Evolutionary conservation across 2,329 filamentous ascomycete genomes (phyloP), one percentile per base, ranked within the genome.

Genomic region (Catunica adiposa): DNA sequence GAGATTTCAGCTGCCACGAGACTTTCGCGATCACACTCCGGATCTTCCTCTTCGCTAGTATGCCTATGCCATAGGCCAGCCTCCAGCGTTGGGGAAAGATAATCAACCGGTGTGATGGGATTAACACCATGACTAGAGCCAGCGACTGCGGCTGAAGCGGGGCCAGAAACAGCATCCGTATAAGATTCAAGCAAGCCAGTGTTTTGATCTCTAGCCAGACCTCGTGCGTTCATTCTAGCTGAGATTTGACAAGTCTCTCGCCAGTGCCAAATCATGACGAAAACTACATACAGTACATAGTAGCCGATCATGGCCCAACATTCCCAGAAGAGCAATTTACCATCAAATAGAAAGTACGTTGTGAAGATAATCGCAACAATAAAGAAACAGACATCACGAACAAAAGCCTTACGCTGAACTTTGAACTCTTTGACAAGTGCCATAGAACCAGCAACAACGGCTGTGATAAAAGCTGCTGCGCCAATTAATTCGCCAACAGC

Each of bases 371-470:
- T 84, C 1, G 92, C 86, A 11, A 87, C 74, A 56, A 94, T 84
- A 67, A 98, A 98, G 71, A 96, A 98, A 57, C 81, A 78, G 9
- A 97, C 84, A 64, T 98, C 92, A 61, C 92, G 79, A 22, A 96
- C 78, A 65, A 97, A 98, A 37, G 88, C 92, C 67, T 84, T 86
- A 63, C 82, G 83, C 54, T 87, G 86, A 54, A 98, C 92, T 61
- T 83, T 84, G 68, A 98, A 98, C 55, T 95, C 92, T 60, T 87
- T 79, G n/a, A 96, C 89, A 56, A 98, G 70, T 14, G 90, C 92
- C 92, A 98, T 98, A 56, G 89, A 94, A 15, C 92, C 92, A 3
- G 90, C 89, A 34, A 98, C 92, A 17, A 98, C 90, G 1, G 89
- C 86, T 1, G 89, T 94, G 67, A 98, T 98, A 70, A 98, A 98